These are phyloP conservation scores for Cichorium intybus DNA, from an alignment of 140 eudicot genomes.

Conservation along the genomic window DNA sequence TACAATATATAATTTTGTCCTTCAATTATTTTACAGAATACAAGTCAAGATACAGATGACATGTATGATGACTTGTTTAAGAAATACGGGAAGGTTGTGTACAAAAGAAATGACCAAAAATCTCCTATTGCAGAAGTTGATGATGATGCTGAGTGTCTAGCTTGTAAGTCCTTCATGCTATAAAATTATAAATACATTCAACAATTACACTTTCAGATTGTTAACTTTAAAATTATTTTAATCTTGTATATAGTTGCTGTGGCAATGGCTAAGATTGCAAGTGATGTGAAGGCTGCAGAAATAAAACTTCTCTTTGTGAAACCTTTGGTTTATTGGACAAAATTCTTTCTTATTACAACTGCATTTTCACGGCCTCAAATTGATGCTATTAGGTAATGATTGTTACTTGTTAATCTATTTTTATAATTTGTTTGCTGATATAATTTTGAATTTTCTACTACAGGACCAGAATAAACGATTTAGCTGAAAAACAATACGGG, in stretches of 20 bases:
- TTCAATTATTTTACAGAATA: conserved; percentile 46
- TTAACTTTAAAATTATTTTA: conserved; percentile 4
- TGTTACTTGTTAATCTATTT: conserved; percentile 1
- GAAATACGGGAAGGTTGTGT: conserved; percentile 88
- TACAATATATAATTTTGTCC: neutral
- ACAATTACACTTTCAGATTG: neutral
- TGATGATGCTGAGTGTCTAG: conserved; percentile 91
- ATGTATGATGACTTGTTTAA: conserved; percentile 78
- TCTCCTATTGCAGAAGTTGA: conserved; percentile 72
- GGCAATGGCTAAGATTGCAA: conserved; percentile 89
- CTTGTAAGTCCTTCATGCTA: conserved; percentile 55
- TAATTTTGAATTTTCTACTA: conserved; percentile 9
- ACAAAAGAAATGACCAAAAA: conserved; percentile 59
- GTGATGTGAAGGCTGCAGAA: conserved; percentile 88
- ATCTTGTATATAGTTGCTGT: conserved; percentile 72
- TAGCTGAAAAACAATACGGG: conserved; percentile 74
- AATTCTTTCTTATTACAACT: conserved; percentile 85
- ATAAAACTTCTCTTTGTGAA: conserved; percentile 88
- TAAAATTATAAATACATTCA: neutral
- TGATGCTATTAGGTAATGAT: conserved; percentile 69
- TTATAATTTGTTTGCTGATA: neutral
- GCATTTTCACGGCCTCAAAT: conserved; percentile 94
- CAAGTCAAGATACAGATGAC: conserved; percentile 87
- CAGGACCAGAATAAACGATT: conserved; percentile 67
- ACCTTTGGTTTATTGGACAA: conserved; percentile 98